Base-by-base conservation (phyloP, 2,329 filamentous ascomycete species). In the Cercospora citrullina region DNA sequence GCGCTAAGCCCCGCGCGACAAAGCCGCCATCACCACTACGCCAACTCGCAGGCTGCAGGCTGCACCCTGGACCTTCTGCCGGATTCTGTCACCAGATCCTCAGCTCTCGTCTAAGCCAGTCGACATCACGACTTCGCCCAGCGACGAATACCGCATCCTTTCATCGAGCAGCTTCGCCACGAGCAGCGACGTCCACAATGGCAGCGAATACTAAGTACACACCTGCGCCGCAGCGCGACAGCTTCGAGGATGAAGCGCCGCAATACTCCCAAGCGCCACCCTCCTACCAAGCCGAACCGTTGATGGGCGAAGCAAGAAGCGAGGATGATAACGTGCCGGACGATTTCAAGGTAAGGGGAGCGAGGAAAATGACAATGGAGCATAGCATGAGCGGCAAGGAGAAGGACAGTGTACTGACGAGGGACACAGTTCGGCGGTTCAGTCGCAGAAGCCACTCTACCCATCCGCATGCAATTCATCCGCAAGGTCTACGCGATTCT, bases 401-500 rank as follows among this genome's bases (percentile, higher is more conserved):
- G 57, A n/a, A 28, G 28, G 21, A 58, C 9, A 58, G 18, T 4
- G 39, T 39, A 42, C 62, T 64, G 58, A 65, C 42, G 26, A 30
- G 42, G 23, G 16, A n/a, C 30, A 68, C 77, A 93, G 91, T 98
- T 96, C 78, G 95, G 94, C 74, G 94, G 93, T 70, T 93, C 90
- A 18, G 94, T 98, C 68, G 90, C 94, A 73, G 95, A 98, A 84
- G 94, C 92, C 58, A 96, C 94, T 21, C 85, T 98, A 77, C 93
- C 96, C 77, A 97, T 99, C 65, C 73, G 76, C 70, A 96, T 97
- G 89, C 92, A 95, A 81, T 99, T 78, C 71, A 77, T 78, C 67
- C 75, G 77, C 81, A 98, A 98, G 85, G 95, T 99, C 78, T 99
- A 99, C 83, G 91, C 93, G 68, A 99, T 99, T 81, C 86, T 99